Percentiles rank a stretch among this genome's conserved stretches.
Conservation (phyloP, 1,139 yeast species). For the Taphrina confusa region DNA sequence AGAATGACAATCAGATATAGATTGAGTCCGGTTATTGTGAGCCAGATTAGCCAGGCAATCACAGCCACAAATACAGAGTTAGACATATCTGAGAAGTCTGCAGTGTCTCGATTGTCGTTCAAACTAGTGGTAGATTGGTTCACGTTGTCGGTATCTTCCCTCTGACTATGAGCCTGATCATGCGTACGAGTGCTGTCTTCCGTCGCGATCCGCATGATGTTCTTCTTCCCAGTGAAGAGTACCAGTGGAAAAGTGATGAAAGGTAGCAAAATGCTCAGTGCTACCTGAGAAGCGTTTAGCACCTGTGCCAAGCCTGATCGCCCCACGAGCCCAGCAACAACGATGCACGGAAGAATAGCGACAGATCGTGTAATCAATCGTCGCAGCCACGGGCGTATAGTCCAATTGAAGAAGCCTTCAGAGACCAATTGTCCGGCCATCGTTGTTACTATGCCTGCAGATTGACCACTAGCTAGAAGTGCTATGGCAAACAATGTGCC, state of each 20-base stretch:
- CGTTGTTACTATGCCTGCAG: slow-evolving; percentile 98
- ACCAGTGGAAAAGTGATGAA: slow-evolving; percentile 87
- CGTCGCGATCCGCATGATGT: slow-evolving; percentile 68
- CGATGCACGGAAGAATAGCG: slow-evolving; percentile 85
- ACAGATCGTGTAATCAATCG: slow-evolving; percentile 78
- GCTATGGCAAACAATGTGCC: slow-evolving; percentile 92
- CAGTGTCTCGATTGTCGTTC: neutral
- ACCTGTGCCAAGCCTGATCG: slow-evolving; percentile 80
- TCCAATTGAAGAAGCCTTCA: slow-evolving; percentile 88
- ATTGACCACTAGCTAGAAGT: slow-evolving; percentile 89
- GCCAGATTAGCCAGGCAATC: slow-evolving; percentile 66
- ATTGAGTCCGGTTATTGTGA: slow-evolving; percentile 69
- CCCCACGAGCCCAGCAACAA: slow-evolving; percentile 76
- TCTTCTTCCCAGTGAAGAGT: slow-evolving; percentile 73
- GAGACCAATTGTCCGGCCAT: slow-evolving; percentile 95
- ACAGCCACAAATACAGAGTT: slow-evolving; percentile 61
- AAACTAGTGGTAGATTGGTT: neutral
- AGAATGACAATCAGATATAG: slow-evolving; percentile 61
- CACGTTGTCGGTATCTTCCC: neutral
- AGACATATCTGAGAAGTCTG: slow-evolving; percentile 57
- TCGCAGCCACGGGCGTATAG: slow-evolving; percentile 81
- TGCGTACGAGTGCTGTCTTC: neutral
- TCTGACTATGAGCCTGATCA: neutral
- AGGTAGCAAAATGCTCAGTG: slow-evolving; percentile 78
- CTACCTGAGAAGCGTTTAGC: slow-evolving; percentile 84